Percentiles rank a stretch among this genome's conserved stretches.
Evolutionary conservation across 192 early-diverging fungal genomes (phyloP).

Genomic region (Coemansia sp.): DNA sequence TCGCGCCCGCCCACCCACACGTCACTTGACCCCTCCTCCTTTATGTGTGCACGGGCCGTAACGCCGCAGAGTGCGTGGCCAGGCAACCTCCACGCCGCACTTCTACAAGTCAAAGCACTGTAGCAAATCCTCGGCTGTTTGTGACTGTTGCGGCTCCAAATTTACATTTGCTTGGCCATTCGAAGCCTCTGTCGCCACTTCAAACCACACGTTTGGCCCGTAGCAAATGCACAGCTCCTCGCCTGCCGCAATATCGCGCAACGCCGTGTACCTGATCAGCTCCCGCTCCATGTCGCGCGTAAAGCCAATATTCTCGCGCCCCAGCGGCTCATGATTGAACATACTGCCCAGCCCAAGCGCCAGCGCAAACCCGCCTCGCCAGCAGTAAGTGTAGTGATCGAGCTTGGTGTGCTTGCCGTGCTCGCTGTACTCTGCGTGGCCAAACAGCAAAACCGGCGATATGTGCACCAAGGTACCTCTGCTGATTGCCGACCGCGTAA

Average conservation of each 20-base stretch:
- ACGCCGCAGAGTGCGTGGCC: neutral
- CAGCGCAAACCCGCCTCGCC: slow-evolving; percentile 62
- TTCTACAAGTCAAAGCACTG: neutral
- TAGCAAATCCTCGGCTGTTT: slow-evolving; percentile 5
- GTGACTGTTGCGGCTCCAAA: neutral
- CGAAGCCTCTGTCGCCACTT: slow-evolving; percentile 35
- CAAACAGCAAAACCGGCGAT: slow-evolving; percentile 63
- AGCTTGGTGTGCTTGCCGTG: slow-evolving; percentile 64
- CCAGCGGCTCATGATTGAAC: slow-evolving; percentile 64
- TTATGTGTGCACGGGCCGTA: neutral
- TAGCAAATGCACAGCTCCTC: slow-evolving; percentile 73
- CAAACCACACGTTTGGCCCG: slow-evolving; percentile 69
- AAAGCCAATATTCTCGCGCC: slow-evolving; percentile 64
- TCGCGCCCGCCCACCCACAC: neutral
- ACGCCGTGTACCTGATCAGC: slow-evolving; percentile 62
- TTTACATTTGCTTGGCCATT: neutral
- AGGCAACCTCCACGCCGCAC: neutral
- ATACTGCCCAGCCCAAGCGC: slow-evolving; percentile 69
- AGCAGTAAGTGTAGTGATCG: slow-evolving; percentile 71
- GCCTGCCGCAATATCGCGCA: slow-evolving; percentile 56
- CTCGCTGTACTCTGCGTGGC: slow-evolving; percentile 54
- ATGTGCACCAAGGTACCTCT: slow-evolving; percentile 59
- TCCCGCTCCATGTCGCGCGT: slow-evolving; percentile 58
- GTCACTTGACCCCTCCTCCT: neutral
- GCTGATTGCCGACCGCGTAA: slow-evolving; percentile 44